Conservation (phyloP, 2,329 filamentous ascomycete genomes). For the Ophiostoma piceae region DNA sequence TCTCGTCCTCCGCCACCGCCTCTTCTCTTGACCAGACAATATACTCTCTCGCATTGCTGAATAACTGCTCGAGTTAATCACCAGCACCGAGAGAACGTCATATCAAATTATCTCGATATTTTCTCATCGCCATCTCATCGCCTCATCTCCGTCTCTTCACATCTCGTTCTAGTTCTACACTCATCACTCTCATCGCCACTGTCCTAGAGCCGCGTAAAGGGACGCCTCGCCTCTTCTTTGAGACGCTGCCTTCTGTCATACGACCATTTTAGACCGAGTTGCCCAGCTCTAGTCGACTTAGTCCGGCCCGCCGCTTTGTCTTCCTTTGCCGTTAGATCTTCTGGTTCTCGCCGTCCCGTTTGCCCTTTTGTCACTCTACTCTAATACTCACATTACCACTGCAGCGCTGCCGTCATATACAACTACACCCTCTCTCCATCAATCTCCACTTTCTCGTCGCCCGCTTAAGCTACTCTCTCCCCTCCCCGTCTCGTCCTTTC, state of each 20-base stretch:
- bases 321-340: slow-evolving; percentile 14
- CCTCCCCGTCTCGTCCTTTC: not conserved
- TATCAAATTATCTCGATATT: not conserved
- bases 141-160: not conserved
- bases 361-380: not conserved
- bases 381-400: too few species aligned
- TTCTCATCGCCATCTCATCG: not conserved
- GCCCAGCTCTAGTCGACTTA: slow-evolving; percentile 12
- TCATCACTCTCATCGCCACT: not conserved
- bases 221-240: not conserved
- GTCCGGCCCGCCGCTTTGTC: slow-evolving; percentile 12
- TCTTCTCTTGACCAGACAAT: not conserved
- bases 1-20: not conserved
- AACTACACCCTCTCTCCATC: not conserved
- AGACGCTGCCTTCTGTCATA: not conserved
- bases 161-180: not conserved
- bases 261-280: slow-evolving; percentile 6
- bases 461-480: not conserved
- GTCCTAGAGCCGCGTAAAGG: not conserved
- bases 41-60: not conserved
- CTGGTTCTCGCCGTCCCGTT: slow-evolving; percentile 15
- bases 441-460: slow-evolving; percentile 12
- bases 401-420: slow-evolving; percentile 13
- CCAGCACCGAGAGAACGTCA: not conserved
- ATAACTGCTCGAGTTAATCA: not conserved